Conservation (phyloP, 345 rosid species). For the Physaria fendleri region DNA sequence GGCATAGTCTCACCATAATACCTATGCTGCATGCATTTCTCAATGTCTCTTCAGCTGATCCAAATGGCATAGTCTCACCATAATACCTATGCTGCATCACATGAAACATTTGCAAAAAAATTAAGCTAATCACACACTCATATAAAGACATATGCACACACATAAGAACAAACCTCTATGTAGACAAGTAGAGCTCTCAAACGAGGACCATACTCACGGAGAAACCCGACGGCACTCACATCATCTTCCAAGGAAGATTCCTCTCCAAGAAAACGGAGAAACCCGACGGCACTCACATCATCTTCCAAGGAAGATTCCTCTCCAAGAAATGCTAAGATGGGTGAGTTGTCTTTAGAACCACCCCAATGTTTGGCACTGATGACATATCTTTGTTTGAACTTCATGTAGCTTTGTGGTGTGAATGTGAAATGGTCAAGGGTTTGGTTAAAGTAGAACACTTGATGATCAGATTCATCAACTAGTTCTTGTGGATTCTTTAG, state of each 20-base stretch:
- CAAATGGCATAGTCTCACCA: conserved; percentile 51
- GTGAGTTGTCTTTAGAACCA: no score
- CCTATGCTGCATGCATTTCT: conserved; percentile 45
- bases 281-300: conserved; percentile 13
- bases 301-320: conserved; percentile 31
- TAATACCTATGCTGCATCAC: conserved; percentile 51
- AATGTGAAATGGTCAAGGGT: conserved; percentile 55
- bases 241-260: conserved; percentile 32
- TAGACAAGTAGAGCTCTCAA: conserved; percentile 36
- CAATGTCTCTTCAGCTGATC: conserved; percentile 39
- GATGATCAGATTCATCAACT: conserved; percentile 8
- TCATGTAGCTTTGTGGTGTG: conserved; percentile 42
- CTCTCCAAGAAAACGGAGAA: no score
- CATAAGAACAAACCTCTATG: conserved; percentile 45
- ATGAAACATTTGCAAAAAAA: no score
- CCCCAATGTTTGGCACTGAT: no score
- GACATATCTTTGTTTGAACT: conserved; percentile 43
- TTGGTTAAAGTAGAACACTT: conserved; percentile 33
- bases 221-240: conserved; percentile 18
- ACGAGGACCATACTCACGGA: conserved; percentile 33
- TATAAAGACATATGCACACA: not conserved
- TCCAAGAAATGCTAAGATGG: no score
- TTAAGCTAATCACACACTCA: not conserved
- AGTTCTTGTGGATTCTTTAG: not conserved
- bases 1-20: conserved; percentile 52